Conservation (phyloP, 2,329 filamentous ascomycete species). For the Aspergillus sergii region DNA sequence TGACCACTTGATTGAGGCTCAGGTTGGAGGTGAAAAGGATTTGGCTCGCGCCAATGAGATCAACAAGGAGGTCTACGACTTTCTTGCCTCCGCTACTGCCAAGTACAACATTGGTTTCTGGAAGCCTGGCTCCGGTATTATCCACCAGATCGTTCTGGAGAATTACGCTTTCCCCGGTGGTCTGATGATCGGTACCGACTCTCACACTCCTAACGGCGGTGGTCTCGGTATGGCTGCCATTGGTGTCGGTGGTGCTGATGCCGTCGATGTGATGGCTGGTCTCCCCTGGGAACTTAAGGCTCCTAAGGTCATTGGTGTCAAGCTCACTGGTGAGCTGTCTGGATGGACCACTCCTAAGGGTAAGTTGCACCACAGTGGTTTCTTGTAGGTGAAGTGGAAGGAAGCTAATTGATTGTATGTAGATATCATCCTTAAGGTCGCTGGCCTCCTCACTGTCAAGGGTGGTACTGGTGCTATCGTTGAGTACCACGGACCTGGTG, state of each 20-base stretch:
- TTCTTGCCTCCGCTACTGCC: slow-evolving; percentile 87
- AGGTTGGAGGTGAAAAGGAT: slow-evolving; percentile 92
- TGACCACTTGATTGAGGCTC: slow-evolving; percentile 98
- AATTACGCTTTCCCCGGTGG: slow-evolving; percentile 99
- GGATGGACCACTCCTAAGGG: slow-evolving; percentile 95
- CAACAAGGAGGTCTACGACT: slow-evolving; percentile 99
- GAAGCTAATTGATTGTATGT: slow-evolving; percentile 7
- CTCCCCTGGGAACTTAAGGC: slow-evolving; percentile 98
- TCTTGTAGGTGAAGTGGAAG: neutral
- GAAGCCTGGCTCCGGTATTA: slow-evolving; percentile 97
- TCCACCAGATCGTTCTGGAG: slow-evolving; percentile 97
- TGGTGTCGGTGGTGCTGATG: slow-evolving; percentile 96
- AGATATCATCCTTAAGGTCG: slow-evolving; percentile 98
- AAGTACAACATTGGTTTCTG: slow-evolving; percentile 99
- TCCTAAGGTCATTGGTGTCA: slow-evolving; percentile 94
- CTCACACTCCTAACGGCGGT: slow-evolving; percentile 95
- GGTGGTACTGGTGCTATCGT: slow-evolving; percentile 88
- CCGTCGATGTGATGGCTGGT: slow-evolving; percentile 97
- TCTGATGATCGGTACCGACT: slow-evolving; percentile 96
- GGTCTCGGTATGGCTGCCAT: slow-evolving; percentile 94
- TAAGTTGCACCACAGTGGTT: slow-evolving; percentile 46
- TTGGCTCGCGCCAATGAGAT: slow-evolving; percentile 84
- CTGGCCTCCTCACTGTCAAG: slow-evolving; percentile 95
- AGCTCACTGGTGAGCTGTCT: slow-evolving; percentile 82
- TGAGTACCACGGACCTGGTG: slow-evolving; percentile 65